A percentile compares a stretch with the other conserved stretches of the same genome.
These are phyloP conservation scores for Protomyces arabidopsidicola DNA, from an alignment of 1,139 yeast species.

Conservation along the genomic window DNA sequence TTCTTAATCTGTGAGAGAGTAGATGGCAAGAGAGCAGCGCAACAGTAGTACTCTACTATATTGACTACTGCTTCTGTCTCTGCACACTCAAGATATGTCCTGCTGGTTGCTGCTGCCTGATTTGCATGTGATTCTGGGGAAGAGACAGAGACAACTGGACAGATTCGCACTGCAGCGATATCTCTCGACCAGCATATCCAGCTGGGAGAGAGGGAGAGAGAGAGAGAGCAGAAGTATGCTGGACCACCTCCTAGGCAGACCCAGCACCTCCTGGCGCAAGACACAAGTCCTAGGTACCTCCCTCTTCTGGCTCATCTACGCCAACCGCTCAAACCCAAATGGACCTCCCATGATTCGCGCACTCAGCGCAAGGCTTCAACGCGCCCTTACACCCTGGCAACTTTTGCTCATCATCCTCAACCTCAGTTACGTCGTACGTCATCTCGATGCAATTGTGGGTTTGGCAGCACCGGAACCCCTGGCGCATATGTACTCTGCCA, in stretches of 20 bases:
- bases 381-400: conserved; percentile 35
- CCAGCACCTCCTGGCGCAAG: conserved; percentile 34
- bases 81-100: too few species aligned
- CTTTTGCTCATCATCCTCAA: conserved; percentile 35
- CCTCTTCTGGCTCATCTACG: conserved; percentile 33
- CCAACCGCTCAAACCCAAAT: conserved; percentile 34
- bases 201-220: neutral
- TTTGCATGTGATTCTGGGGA: too few species aligned
- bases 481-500: conserved; percentile 33
- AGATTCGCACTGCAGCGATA: too few species aligned
- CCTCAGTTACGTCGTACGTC: conserved; percentile 34
- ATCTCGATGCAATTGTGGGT: conserved; percentile 34
- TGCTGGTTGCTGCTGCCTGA: too few species aligned
- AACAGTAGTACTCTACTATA: too few species aligned
- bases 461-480: conserved; percentile 36
- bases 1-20: too few species aligned
- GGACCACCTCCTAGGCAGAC: conserved; percentile 36
- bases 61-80: too few species aligned
- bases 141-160: too few species aligned
- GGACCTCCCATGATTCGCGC: conserved; percentile 33
- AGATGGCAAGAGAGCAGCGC: too few species aligned
- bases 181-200: too few species aligned
- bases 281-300: conserved; percentile 34
- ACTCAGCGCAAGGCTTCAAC: conserved; percentile 30
- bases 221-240: too few species aligned